Conservation (phyloP, 1,284 basidiomycete genomes). For the Trichosporon inkin region DNA sequence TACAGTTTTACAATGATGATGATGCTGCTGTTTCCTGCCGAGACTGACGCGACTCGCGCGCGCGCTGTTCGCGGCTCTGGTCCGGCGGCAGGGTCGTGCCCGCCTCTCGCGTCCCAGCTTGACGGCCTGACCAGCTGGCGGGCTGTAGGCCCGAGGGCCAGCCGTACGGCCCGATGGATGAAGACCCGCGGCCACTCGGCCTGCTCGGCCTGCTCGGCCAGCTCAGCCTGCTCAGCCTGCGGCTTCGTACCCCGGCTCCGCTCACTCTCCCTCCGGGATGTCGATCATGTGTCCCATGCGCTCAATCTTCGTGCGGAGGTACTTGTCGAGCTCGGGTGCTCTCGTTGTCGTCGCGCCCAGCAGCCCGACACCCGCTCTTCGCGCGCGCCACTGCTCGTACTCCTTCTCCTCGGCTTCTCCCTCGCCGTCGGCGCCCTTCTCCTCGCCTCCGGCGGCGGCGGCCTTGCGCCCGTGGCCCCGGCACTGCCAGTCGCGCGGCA, state of each 20-base stretch:
- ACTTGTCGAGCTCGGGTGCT: conserved; percentile 88
- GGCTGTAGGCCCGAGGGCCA: no score
- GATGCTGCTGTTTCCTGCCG: not conserved
- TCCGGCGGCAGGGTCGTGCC: no score
- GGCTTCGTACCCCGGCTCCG: not conserved
- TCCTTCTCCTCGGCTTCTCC: conserved; percentile 37
- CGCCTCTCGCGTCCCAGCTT: no score
- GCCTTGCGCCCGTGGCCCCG: not conserved
- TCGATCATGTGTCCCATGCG: conserved; percentile 79
- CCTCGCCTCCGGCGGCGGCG: not conserved
- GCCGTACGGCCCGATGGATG: no score
- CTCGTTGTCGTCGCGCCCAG: conserved; percentile 74
- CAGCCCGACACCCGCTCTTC: conserved; percentile 69
- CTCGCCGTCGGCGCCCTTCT: not conserved
- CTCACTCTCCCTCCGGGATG: conserved; percentile 20
- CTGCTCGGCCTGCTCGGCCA: no score
- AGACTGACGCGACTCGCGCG: not conserved
- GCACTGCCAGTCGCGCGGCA: conserved; percentile 80
- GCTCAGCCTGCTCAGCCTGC: no score
- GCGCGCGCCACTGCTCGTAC: conserved; percentile 53
- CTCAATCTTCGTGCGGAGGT: conserved; percentile 89
- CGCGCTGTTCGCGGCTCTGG: no score
- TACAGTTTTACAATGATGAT: conserved; percentile 5
- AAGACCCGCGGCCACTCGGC: no score
- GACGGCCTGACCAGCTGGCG: no score